Evolutionary conservation across 2,329 filamentous ascomycete species (phyloP), one percentile per base, ranked within the genome.

Genomic region (Hortaea sp.): DNA sequence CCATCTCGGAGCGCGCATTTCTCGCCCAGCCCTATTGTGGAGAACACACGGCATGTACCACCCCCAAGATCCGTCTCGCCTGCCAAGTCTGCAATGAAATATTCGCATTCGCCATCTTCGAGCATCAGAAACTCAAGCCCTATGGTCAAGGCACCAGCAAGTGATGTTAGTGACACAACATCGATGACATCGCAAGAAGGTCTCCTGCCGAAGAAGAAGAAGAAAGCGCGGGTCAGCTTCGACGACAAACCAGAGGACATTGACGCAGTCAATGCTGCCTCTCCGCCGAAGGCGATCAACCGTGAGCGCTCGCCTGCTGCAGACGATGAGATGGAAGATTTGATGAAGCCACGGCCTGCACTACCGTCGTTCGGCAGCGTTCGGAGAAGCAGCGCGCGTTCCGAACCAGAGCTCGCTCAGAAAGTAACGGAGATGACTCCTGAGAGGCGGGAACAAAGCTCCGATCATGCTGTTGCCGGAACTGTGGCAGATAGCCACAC

Each of bases 341-440:
- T 79, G 10, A 86, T 88, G 82, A 79, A 79, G 53, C 85, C 85
- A n/a, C 71, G 84, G 30, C 84, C 85, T 5, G 80, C 79, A 1
- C 66, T 89, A 34, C 85, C 85, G 1, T 82, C 76, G 1, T 89
- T 89, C 62, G 84, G 84, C 12, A 88, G 85, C 57, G 72, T 89
- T 31, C 55, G 46, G 48, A 63, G 46, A 31, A 47, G 73, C 78
- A 42, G 29, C 20, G 41, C 29, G 55, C 66, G 56, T 39, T 41
- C 49, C 31, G 45, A 53, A 10, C 53, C 53, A 27, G 68, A 68
- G 0, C 68, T 74, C 35, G 67, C 72, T 13, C 82, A 71, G 42
- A 75, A 75, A 49, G 69, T 73, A 31, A 73, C 74, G 7, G 68
- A 71, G 53, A 71, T 57, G 10, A 56, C 65, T 13, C 63, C 64